Percentiles rank a stretch among this genome's conserved stretches.
These are phyloP conservation scores for Balamuthia mandrillaris DNA, from an alignment of 208 protist genomes.

Conservation along the genomic window DNA sequence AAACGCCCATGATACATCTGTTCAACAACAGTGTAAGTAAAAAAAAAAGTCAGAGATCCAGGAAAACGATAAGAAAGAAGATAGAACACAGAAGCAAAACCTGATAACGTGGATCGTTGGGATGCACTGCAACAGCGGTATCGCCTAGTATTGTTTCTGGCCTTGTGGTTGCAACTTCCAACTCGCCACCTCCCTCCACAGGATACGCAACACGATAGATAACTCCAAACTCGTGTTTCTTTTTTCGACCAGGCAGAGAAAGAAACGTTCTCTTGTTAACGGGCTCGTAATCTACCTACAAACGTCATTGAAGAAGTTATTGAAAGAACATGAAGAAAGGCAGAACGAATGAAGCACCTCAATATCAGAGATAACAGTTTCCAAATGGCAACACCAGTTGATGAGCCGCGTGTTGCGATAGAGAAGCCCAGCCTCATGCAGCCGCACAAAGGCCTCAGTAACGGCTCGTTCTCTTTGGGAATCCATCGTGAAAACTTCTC, in stretches of 20 bases:
- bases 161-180: slow-evolving; percentile 96
- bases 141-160: slow-evolving; percentile 99
- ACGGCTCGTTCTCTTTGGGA: slow-evolving; percentile 79
- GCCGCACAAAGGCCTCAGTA: slow-evolving; percentile 90
- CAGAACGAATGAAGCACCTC: slow-evolving; percentile 85
- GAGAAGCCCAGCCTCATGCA: slow-evolving; percentile 94
- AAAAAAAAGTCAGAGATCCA: neutral
- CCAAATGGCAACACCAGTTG: slow-evolving; percentile 97
- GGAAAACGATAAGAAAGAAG: neutral
- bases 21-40: neutral
- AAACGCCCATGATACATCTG: slow-evolving; percentile 85
- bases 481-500: slow-evolving; percentile 99
- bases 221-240: slow-evolving; percentile 88
- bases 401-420: slow-evolving; percentile 95
- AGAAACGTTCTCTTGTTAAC: slow-evolving; percentile 55
- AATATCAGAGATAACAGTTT: slow-evolving; percentile 99
- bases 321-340: neutral
- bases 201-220: slow-evolving; percentile 93
- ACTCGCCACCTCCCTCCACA: slow-evolving; percentile 66
- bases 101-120: slow-evolving; percentile 94
- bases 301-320: neutral
- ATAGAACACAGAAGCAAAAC: neutral
- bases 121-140: slow-evolving; percentile 93
- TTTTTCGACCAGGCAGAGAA: slow-evolving; percentile 57
- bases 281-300: slow-evolving; percentile 56